phyloP scores from a whole-genome alignment of 73 alveolate species.

The Diophrys sp. region DNA sequence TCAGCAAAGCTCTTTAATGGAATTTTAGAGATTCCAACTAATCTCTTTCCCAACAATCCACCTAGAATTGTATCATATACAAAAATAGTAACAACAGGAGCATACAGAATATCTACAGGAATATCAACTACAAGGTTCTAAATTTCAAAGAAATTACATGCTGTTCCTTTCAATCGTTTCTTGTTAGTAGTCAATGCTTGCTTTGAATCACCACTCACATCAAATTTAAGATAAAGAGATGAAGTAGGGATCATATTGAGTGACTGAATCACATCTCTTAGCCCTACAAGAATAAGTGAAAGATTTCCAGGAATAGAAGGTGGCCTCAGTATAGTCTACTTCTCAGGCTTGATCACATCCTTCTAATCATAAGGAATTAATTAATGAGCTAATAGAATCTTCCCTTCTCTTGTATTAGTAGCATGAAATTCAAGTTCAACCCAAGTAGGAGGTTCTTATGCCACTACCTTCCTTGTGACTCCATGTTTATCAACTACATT shows the following conservation, averaged over 20 bases:
- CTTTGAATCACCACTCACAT: conserved; percentile 61
- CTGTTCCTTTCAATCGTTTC: conserved; percentile 33
- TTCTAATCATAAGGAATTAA: conserved; percentile 6
- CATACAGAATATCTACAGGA: conserved; percentile 39
- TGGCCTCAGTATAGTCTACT: conserved; percentile 23
- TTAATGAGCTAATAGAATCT: conserved; percentile 39
- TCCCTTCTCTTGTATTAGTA: conserved; percentile 57
- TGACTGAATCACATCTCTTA: conserved; percentile 57
- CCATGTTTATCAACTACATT: neutral
- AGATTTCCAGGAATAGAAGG: conserved; percentile 21
- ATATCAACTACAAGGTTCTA: conserved; percentile 47
- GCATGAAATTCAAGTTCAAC: conserved; percentile 67
- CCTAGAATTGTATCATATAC: conserved; percentile 39
- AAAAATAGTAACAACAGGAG: conserved; percentile 60
- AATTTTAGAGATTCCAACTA: conserved; percentile 54
- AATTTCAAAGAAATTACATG: conserved; percentile 43
- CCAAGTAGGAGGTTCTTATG: conserved; percentile 67
- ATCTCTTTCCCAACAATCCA: conserved; percentile 48
- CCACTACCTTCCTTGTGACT: neutral
- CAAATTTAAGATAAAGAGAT: conserved; percentile 35
- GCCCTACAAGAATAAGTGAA: conserved; percentile 35
- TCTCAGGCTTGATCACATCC: neutral
- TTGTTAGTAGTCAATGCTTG: conserved; percentile 41
- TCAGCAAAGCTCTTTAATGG: conserved; percentile 32
- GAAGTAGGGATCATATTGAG: conserved; percentile 47